A percentile compares a stretch with the other conserved stretches of the same genome.
Conservation (phyloP, 208 protist species). For the Angomonas ambiguus region DNA sequence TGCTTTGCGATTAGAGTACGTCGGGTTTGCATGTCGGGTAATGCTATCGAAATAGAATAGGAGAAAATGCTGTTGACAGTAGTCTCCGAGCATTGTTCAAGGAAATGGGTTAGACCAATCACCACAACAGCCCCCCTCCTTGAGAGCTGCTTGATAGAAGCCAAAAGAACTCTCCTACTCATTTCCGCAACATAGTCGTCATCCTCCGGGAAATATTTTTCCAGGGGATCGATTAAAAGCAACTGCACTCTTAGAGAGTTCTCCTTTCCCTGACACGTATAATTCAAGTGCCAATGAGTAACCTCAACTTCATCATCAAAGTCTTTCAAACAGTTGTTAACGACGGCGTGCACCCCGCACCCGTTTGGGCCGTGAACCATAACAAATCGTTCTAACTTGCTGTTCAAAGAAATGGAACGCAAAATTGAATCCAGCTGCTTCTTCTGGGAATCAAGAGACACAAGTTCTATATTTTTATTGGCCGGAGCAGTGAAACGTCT, state of each 20-base stretch:
- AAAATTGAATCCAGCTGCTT: conserved; percentile 24
- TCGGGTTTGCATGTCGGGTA: not conserved
- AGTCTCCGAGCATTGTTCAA: not conserved
- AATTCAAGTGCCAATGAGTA: conserved; percentile 34
- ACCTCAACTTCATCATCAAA: conserved; percentile 12
- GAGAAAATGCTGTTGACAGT: not conserved
- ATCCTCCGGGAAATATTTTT: conserved; percentile 38
- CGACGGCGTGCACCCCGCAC: conserved; percentile 41
- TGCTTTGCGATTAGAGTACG: conserved; percentile 10
- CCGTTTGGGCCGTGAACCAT: conserved; percentile 39
- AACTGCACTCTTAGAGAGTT: conserved; percentile 19
- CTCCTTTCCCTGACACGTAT: conserved; percentile 8
- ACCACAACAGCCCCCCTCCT: not conserved
- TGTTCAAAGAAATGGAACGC: conserved; percentile 13
- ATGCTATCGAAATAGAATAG: not conserved
- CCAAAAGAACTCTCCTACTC: conserved; percentile 21
- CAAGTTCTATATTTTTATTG: no score
- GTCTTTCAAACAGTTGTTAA: conserved; percentile 24
- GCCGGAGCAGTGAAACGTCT: not conserved
- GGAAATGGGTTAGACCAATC: not conserved
- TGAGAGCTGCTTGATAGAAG: not conserved
- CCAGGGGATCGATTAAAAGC: conserved; percentile 26
- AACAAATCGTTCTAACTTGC: conserved; percentile 32
- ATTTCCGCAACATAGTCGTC: conserved; percentile 42
- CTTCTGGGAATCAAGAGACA: conserved; percentile 24